Conservation (phyloP, 2,329 filamentous ascomycete species). For the Xylaria digitata region DNA sequence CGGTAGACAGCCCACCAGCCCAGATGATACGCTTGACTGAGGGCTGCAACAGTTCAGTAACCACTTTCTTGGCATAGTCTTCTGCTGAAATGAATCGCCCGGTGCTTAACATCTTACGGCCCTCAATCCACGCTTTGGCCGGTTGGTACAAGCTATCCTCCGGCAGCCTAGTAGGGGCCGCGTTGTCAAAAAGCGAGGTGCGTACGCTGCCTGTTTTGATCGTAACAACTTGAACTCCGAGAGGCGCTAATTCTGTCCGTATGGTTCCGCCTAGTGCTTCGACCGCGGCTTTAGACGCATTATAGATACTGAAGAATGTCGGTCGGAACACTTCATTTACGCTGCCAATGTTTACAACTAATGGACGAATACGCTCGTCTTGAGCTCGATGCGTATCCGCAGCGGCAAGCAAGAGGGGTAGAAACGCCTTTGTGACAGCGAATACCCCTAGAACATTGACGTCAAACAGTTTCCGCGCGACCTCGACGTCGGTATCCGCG, state of each 20-base stretch:
- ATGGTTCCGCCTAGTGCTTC: conserved; percentile 4
- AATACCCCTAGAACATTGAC: conserved; percentile 48
- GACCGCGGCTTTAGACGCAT: conserved; percentile 5
- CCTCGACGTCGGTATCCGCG: conserved; percentile 40
- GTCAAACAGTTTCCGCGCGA: conserved; percentile 41
- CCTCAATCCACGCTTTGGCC: conserved; percentile 3
- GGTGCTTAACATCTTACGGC: neutral
- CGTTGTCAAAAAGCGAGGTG: conserved; percentile 3
- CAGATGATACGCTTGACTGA: conserved; percentile 14
- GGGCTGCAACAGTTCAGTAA: conserved; percentile 1
- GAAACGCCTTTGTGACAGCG: conserved; percentile 48
- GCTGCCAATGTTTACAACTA: conserved; percentile 10
- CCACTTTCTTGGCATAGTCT: conserved; percentile 3
- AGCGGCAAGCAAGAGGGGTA: conserved; percentile 43
- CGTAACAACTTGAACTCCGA: conserved; percentile 1
- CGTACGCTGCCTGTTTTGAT: conserved; percentile 6
- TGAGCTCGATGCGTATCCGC: neutral
- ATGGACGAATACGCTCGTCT: neutral
- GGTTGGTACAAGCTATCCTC: conserved; percentile 5
- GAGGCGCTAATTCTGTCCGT: conserved; percentile 3
- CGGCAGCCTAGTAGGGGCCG: neutral
- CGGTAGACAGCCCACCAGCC: conserved; percentile 3
- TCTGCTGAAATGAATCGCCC: neutral
- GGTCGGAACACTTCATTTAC: conserved; percentile 11
- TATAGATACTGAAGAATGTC: conserved; percentile 8